Conservation (phyloP, 2,329 filamentous ascomycete genomes). For the Pseudopithomyces maydicus region DNA sequence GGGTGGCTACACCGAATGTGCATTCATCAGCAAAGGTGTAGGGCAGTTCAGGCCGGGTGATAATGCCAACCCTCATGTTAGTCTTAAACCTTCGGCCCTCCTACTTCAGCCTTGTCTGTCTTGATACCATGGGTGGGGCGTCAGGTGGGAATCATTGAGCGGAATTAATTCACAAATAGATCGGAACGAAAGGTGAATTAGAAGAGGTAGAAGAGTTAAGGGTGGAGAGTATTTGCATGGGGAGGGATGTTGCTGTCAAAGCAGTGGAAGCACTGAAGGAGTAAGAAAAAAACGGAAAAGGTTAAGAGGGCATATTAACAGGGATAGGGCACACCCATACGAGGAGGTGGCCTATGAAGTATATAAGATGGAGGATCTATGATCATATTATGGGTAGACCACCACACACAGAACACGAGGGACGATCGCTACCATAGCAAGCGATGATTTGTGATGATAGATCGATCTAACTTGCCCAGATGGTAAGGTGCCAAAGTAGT, state of each 20-base stretch:
- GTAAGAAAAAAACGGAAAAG: slow-evolving; percentile 50
- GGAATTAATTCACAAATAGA: slow-evolving; percentile 30
- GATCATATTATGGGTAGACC: not conserved
- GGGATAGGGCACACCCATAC: slow-evolving; percentile 50
- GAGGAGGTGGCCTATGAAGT: slow-evolving; percentile 54
- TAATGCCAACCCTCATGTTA: slow-evolving; percentile 62
- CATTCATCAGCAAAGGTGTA: slow-evolving; percentile 55
- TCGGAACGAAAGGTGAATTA: slow-evolving; percentile 62
- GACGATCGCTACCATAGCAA: too few species aligned
- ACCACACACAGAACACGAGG: too few species aligned
- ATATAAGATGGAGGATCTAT: slow-evolving; percentile 53
- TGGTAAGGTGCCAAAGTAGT: too few species aligned
- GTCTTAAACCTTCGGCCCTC: not conserved
- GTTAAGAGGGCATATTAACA: slow-evolving; percentile 4
- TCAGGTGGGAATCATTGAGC: too few species aligned
- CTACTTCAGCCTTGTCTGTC: not conserved
- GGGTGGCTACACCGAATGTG: slow-evolving; percentile 50
- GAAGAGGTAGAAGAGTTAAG: slow-evolving; percentile 65
- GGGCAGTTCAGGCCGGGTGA: slow-evolving; percentile 70
- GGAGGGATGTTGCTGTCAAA: slow-evolving; percentile 60
- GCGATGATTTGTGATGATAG: not conserved
- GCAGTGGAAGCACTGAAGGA: slow-evolving; percentile 69
- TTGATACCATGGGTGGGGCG: too few species aligned
- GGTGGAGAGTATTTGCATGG: slow-evolving; percentile 67
- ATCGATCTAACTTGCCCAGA: not conserved